Evolutionary conservation across 2,329 filamentous ascomycete genomes (phyloP), one percentile per base, ranked within the genome.

Genomic region (Parastagonospora avenae): DNA sequence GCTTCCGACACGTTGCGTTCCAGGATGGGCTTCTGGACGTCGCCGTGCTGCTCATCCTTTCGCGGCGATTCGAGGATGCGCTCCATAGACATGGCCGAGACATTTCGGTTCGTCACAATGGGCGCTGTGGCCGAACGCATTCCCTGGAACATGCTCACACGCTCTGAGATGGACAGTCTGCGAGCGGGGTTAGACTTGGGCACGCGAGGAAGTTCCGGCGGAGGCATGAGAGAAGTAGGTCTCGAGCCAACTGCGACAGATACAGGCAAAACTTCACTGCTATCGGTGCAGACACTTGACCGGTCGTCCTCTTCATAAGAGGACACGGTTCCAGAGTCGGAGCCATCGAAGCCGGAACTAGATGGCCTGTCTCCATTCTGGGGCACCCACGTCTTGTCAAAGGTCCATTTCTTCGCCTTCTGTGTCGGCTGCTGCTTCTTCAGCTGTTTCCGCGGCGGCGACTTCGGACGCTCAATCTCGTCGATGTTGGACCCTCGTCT

Each of bases 401-500:
- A 65, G 37, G 70, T 74, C 79, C 79, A 80, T 60, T 76, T 77
- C 70, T 80, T 80, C 57, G 80, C 80, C 56, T 75, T 80, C 2
- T 64, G 60, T 36, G 62, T 68, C 11, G 88, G 86, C 57, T 81
- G 86, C 57, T 81, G 84, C 74, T 86, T 88, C 65, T 81, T 86
- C n/a, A 54, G 49, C 7, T 46, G 59, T 42, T 57, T 59, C 10
- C 61, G 59, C 44, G 84, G 77, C 1, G 87, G 88, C 1, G 83
- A 84, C 59, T 83, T 80, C 9, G 87, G 86, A 49, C 82, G 80
- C 62, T 90, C 85, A 0, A 90, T 90, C 14, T 94, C 76, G 43
- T 88, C 82, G 9, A 93, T 85, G 0, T 85, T 87, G 62, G 95
- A 95, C 2, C 83, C 82, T 52, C 91, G 82, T 64, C 87, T 82